Conservation (phyloP, 129 eudicot species). For the Flaveria bidentis region DNA sequence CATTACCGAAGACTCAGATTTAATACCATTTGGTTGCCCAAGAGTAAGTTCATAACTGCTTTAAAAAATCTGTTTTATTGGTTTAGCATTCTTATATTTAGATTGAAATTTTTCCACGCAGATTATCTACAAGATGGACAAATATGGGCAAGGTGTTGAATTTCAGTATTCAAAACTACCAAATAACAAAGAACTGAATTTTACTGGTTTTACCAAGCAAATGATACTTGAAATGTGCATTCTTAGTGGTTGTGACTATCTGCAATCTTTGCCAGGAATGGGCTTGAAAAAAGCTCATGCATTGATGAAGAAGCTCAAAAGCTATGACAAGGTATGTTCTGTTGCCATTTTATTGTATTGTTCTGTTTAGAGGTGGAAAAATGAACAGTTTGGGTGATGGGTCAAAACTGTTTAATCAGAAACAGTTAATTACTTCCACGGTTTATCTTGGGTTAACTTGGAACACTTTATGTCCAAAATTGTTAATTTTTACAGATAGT, state of each 20-base stretch:
- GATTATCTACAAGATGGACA: conserved; percentile 98
- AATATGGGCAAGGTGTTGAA: conserved; percentile 96
- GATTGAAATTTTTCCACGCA: conserved; percentile 33
- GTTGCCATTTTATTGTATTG: neutral
- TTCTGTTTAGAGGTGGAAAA: neutral
- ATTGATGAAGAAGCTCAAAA: conserved; percentile 71
- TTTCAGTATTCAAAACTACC: conserved; percentile 60
- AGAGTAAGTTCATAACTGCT: conserved; percentile 50
- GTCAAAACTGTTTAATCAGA: too few species aligned
- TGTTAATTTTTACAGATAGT: neutral
- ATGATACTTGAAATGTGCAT: conserved; percentile 98
- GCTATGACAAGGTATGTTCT: conserved; percentile 60
- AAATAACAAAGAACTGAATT: conserved; percentile 67
- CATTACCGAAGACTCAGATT: conserved; percentile 96
- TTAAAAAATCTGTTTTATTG: conserved; percentile 17
- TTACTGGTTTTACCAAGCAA: conserved; percentile 70
- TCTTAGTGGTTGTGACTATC: conserved; percentile 91
- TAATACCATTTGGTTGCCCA: conserved; percentile 96
- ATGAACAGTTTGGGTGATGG: neutral
- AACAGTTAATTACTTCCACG: too few species aligned
- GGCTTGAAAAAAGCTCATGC: conserved; percentile 91
- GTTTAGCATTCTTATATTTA: conserved; percentile 3
- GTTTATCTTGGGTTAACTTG: neutral
- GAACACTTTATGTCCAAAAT: neutral
- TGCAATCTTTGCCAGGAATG: conserved; percentile 95